Conservation (phyloP, 768 basidiomycete species). For the Phanerodontia chrysosporium region DNA sequence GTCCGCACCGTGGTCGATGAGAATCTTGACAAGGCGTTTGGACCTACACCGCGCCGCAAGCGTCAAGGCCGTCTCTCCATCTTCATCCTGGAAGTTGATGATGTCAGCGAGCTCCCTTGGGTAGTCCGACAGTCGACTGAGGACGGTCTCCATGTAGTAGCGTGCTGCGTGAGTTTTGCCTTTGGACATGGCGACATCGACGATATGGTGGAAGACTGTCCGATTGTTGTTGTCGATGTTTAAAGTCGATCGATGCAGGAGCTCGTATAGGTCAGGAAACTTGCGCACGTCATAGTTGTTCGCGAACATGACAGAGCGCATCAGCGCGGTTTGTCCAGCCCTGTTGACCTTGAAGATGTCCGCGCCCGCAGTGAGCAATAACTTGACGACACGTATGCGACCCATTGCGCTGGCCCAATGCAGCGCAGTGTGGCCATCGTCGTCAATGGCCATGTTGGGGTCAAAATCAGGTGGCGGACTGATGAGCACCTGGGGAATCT, state of each 20-base stretch:
- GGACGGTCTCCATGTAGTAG: constrained; percentile 98
- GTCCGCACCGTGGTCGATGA: constrained; percentile 95
- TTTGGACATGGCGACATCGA: constrained; percentile 96
- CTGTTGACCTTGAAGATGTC: constrained; percentile 97
- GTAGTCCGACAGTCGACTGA: constrained; percentile 83
- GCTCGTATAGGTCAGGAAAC: constrained; percentile 95
- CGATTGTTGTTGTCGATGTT: constrained; percentile 98
- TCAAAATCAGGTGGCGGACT: constrained; percentile 89
- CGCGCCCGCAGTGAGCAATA: constrained; percentile 88
- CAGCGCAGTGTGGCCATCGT: constrained; percentile 93
- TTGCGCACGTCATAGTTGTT: constrained; percentile 99
- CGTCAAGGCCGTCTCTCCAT: constrained; percentile 96
- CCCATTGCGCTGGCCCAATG: constrained; percentile 99
- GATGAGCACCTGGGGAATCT: constrained; percentile 83
- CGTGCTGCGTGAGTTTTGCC: constrained; percentile 96
- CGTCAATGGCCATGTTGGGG: constrained; percentile 94
- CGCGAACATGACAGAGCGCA: constrained; percentile 99
- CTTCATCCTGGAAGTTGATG: constrained; percentile 98
- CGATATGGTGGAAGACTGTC: constrained; percentile 96
- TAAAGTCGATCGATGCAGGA: constrained; percentile 94
- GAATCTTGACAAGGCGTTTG: constrained; percentile 90
- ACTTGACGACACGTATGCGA: constrained; percentile 90
- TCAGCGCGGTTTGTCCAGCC: constrained; percentile 93
- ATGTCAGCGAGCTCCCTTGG: constrained; percentile 96
- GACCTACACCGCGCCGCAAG: constrained; percentile 94